Percentiles rank a stretch among this genome's conserved stretches.
phyloP scores from a whole-genome alignment of 169 alveolate genomes.

The Plasmodium malariae region DNA sequence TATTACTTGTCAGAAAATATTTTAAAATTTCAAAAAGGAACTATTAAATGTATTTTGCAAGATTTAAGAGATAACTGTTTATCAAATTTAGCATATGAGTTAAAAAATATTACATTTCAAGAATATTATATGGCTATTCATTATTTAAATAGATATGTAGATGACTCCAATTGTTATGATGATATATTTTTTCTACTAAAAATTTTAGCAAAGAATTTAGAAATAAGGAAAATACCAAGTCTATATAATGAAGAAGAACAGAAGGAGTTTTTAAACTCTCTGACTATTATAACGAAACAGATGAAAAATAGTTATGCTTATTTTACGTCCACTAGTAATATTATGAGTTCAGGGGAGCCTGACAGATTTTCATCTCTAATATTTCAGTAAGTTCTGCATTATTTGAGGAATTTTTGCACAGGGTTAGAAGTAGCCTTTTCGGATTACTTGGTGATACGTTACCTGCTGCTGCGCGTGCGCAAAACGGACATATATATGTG shows the following conservation, averaged over 20 bases:
- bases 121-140: conserved; percentile 76
- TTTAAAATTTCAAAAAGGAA: conserved; percentile 76
- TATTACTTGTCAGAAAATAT: conserved; percentile 70
- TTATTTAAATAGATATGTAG: conserved; percentile 68
- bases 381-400: neutral
- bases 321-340: neutral
- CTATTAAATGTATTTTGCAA: conserved; percentile 75
- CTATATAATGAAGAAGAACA: conserved; percentile 72
- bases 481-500: no score
- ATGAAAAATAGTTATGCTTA: conserved; percentile 26
- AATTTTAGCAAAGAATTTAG: conserved; percentile 71
- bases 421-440: no score
- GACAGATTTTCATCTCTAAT: neutral
- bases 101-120: conserved; percentile 74
- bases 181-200: conserved; percentile 76
- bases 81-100: conserved; percentile 37
- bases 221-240: conserved; percentile 76
- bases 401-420: no score
- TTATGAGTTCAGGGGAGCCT: conserved; percentile 12
- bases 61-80: conserved; percentile 78
- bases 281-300: conserved; percentile 53
- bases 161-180: conserved; percentile 74
- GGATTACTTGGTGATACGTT: no score
- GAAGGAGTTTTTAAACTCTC: conserved; percentile 49
- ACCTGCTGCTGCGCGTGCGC: no score